These are phyloP conservation scores for Suillus discolor DNA, from an alignment of 768 basidiomycete species.

Conservation along the genomic window DNA sequence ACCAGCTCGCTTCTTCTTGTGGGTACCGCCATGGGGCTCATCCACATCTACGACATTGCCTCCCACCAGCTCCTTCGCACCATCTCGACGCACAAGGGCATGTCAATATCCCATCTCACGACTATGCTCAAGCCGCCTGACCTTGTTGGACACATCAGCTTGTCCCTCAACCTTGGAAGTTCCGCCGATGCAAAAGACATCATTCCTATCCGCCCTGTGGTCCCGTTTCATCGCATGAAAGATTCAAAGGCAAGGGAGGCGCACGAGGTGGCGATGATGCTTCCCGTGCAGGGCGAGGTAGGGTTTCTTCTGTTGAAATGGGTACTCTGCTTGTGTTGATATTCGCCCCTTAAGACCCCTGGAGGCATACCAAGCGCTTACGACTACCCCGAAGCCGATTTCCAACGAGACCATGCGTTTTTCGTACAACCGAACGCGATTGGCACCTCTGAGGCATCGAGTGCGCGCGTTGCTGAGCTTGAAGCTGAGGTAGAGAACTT, in stretches of 20 bases:
- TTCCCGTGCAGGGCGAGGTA: constrained; percentile 53
- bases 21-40: constrained; percentile 72
- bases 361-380: constrained; percentile 23
- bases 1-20: constrained; percentile 79
- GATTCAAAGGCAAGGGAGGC: constrained; percentile 66
- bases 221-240: constrained; percentile 72
- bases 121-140: constrained; percentile 88
- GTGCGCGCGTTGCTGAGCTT: constrained; percentile 61
- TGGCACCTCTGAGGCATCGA: constrained; percentile 25
- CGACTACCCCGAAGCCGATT: constrained; percentile 53
- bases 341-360: constrained; percentile 13
- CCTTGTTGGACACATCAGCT: constrained; percentile 76
- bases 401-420: constrained; percentile 65
- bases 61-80: constrained; percentile 90
- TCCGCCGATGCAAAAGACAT: constrained; percentile 50
- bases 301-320: background rate
- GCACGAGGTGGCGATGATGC: constrained; percentile 69
- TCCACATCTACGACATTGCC: constrained; percentile 84
- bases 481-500: constrained; percentile 71
- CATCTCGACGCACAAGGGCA: constrained; percentile 68
- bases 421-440: constrained; percentile 53
- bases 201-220: constrained; percentile 66
- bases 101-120: constrained; percentile 69
- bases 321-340: constrained; percentile 2
- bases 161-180: constrained; percentile 43